A percentile compares a stretch with the other conserved stretches of the same genome.
Evolutionary conservation across 2,329 filamentous ascomycete species (phyloP).

Genomic region (Xylaria sp.): DNA sequence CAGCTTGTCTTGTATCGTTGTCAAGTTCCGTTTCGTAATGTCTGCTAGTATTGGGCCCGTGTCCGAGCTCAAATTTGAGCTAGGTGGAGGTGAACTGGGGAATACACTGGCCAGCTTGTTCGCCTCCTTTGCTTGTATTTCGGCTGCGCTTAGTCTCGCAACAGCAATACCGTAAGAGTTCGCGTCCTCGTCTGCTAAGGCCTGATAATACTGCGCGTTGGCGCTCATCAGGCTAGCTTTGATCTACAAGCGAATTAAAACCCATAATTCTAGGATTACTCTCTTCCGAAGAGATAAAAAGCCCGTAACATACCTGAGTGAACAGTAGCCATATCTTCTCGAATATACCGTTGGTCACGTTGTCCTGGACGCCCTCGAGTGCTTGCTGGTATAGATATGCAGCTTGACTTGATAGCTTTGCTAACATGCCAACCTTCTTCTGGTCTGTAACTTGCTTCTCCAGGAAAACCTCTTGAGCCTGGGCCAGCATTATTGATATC

Average conservation of each 20-base stretch:
- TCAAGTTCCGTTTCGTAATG: constrained; percentile 82
- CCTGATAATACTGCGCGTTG: constrained; percentile 93
- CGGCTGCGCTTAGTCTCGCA: constrained; percentile 82
- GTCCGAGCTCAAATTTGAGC: constrained; percentile 85
- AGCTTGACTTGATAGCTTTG: constrained; percentile 92
- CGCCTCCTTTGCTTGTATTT: constrained; percentile 81
- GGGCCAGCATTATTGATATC: constrained; percentile 91
- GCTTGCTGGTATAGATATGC: constrained; percentile 89
- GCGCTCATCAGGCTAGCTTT: constrained; percentile 88
- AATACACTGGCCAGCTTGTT: constrained; percentile 81
- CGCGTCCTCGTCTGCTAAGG: constrained; percentile 87
- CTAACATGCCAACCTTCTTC: constrained; percentile 91
- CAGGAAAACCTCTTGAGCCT: constrained; percentile 96
- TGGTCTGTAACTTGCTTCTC: constrained; percentile 94
- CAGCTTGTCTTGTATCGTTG: constrained; percentile 84
- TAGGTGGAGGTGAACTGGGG: constrained; percentile 80
- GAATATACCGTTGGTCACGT: constrained; percentile 89
- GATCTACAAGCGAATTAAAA: constrained; percentile 57
- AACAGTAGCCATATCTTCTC: constrained; percentile 93
- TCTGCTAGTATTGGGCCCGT: constrained; percentile 80
- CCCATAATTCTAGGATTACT: background rate
- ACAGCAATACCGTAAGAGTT: constrained; percentile 89
- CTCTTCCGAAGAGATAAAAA: background rate
- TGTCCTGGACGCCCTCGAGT: constrained; percentile 90
- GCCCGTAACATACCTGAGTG: constrained; percentile 70